These are phyloP conservation scores for Alternaria sp. DNA, from an alignment of 2,329 filamentous ascomycete genomes.

Conservation along the genomic window DNA sequence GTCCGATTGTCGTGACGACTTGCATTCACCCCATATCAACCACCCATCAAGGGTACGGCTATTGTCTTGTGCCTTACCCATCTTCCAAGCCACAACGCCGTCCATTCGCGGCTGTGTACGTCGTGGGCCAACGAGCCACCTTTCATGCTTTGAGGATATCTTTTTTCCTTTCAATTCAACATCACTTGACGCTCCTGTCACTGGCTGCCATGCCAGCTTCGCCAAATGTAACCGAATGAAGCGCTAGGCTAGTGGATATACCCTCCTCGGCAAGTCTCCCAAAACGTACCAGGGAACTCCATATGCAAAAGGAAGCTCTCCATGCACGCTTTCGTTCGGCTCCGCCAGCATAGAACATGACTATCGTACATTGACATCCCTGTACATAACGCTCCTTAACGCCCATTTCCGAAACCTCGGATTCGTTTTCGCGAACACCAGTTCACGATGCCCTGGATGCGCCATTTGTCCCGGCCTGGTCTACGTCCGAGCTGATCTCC, in stretches of 20 bases:
- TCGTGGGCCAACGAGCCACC: not conserved
- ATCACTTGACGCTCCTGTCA: slow-evolving; percentile 5
- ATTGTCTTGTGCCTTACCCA: not conserved
- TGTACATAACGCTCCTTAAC: slow-evolving; percentile 28
- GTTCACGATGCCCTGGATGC: slow-evolving; percentile 27
- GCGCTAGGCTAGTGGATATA: slow-evolving; percentile 11
- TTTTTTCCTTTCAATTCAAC: slow-evolving; percentile 7
- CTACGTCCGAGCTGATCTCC: slow-evolving; percentile 44
- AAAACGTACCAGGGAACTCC: slow-evolving; percentile 32
- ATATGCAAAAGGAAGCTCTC: slow-evolving; percentile 31
- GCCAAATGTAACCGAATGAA: slow-evolving; percentile 22
- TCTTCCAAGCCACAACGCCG: slow-evolving; percentile 2
- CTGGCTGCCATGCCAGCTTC: slow-evolving; percentile 17
- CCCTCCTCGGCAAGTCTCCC: slow-evolving; percentile 17
- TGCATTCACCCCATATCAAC: slow-evolving; percentile 6
- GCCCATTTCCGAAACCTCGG: slow-evolving; percentile 18
- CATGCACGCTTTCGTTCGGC: slow-evolving; percentile 25
- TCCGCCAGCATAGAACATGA: slow-evolving; percentile 12
- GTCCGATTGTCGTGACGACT: slow-evolving; percentile 26
- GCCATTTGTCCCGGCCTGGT: slow-evolving; percentile 30
- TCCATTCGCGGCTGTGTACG: not conserved
- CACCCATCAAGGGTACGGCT: slow-evolving; percentile 6
- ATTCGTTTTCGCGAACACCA: slow-evolving; percentile 17
- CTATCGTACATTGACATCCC: slow-evolving; percentile 21
- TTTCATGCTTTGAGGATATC: not conserved